Conservation (phyloP, 345 rosid species). For the Noccaea bulbosa region DNA sequence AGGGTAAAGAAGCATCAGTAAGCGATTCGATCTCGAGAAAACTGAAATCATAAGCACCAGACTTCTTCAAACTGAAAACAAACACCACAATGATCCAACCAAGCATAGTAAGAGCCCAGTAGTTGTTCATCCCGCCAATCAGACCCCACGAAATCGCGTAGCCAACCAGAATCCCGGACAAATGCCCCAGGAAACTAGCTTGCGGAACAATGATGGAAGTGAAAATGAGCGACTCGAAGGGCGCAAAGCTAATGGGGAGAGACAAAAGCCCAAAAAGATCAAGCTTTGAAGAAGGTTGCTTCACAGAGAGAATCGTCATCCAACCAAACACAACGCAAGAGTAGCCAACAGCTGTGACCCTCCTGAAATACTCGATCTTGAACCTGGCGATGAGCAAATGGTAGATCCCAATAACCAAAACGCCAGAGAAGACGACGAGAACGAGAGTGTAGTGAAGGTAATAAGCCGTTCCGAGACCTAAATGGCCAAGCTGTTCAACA, state of each 20-base stretch:
- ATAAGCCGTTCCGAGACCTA: constrained; percentile 80
- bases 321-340: constrained; percentile 99
- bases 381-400: constrained; percentile 75
- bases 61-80: constrained; percentile 82
- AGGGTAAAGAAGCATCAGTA: constrained; percentile 82
- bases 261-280: constrained; percentile 89
- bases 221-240: constrained; percentile 89
- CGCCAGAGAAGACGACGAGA: constrained; percentile 72
- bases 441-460: constrained; percentile 93
- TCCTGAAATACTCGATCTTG: constrained; percentile 80
- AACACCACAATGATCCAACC: constrained; percentile 80
- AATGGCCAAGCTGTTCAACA: constrained; percentile 69
- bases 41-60: constrained; percentile 79
- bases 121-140: constrained; percentile 93
- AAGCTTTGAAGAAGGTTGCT: constrained; percentile 94
- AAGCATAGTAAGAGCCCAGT: constrained; percentile 88
- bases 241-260: constrained; percentile 96
- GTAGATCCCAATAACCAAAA: constrained; percentile 76
- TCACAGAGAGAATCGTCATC: constrained; percentile 95
- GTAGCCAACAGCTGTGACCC: constrained; percentile 97
- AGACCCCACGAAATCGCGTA: constrained; percentile 95
- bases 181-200: constrained; percentile 96
- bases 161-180: constrained; percentile 89
- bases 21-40: constrained; percentile 91
- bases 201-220: constrained; percentile 98